Conservation (phyloP, 2,329 filamentous ascomycete species). For the Nakataea oryzae region DNA sequence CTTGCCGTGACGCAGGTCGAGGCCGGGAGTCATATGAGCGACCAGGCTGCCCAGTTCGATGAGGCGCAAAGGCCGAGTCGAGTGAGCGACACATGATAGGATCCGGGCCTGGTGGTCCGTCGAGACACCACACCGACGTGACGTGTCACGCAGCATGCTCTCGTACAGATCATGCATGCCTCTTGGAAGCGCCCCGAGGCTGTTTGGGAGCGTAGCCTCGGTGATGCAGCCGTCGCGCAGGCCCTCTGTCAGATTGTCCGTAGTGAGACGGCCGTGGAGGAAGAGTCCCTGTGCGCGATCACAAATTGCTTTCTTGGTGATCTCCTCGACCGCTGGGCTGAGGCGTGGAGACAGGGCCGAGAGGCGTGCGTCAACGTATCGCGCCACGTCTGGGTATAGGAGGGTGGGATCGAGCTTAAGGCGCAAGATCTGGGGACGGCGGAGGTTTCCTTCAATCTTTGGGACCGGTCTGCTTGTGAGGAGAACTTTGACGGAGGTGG, state of each 20-base stretch:
- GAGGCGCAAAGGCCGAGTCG: constrained; percentile 27
- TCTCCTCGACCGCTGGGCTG: constrained; percentile 6
- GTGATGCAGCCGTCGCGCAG: background rate
- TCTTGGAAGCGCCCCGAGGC: constrained; percentile 21
- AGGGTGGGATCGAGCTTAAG: constrained; percentile 19
- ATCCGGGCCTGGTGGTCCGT: constrained; percentile 24
- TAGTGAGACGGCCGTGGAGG: constrained; percentile 30
- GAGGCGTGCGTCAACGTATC: constrained; percentile 19
- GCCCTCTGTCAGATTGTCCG: constrained; percentile 24
- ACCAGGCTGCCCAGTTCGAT: constrained; percentile 22
- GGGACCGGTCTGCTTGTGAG: constrained; percentile 20
- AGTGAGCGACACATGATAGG: constrained; percentile 29
- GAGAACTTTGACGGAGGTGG: background rate
- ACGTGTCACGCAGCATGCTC: constrained; percentile 26
- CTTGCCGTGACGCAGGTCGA: constrained; percentile 14
- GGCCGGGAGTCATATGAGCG: background rate
- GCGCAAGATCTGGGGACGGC: background rate
- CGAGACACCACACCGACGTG: constrained; percentile 18
- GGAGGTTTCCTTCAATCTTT: constrained; percentile 19
- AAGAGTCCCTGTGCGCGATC: constrained; percentile 30
- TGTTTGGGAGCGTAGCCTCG: constrained; percentile 12
- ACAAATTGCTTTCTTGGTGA: constrained; percentile 19
- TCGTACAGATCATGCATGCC: constrained; percentile 28
- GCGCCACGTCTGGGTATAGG: constrained; percentile 28
- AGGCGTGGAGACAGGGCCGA: background rate